Conservation (phyloP, 2,329 filamentous ascomycete species). For the Macroventuria anomochaeta region DNA sequence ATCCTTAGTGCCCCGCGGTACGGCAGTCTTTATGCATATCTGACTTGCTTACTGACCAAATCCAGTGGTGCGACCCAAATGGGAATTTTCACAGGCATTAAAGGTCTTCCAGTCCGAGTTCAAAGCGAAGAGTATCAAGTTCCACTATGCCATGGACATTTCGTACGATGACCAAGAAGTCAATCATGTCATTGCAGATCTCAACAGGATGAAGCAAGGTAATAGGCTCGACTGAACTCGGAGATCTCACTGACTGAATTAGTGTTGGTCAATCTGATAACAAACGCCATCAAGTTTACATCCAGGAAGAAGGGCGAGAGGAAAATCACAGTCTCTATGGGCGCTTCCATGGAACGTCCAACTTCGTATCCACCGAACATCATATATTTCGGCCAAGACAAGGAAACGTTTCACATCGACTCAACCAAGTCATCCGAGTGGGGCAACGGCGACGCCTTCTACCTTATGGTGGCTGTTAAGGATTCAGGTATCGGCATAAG, state of each 20-base stretch:
- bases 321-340: slow-evolving; percentile 52
- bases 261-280: slow-evolving; percentile 54
- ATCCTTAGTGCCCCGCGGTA: slow-evolving; percentile 44
- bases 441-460: slow-evolving; percentile 49
- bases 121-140: slow-evolving; percentile 46
- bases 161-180: slow-evolving; percentile 49
- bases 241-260: slow-evolving; percentile 12
- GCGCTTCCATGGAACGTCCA: slow-evolving; percentile 48
- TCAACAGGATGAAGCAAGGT: slow-evolving; percentile 49
- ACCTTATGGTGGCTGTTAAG: slow-evolving; percentile 54
- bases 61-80: slow-evolving; percentile 42
- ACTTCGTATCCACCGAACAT: slow-evolving; percentile 53
- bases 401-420: slow-evolving; percentile 49
- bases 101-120: slow-evolving; percentile 52
- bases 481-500: slow-evolving; percentile 54
- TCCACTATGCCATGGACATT: slow-evolving; percentile 51
- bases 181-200: slow-evolving; percentile 48
- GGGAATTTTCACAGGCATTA: slow-evolving; percentile 47
- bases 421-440: slow-evolving; percentile 51
- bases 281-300: slow-evolving; percentile 58
- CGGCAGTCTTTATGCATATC: slow-evolving; percentile 9
- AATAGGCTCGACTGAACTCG: background rate
- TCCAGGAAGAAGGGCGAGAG: slow-evolving; percentile 46
- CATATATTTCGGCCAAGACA: slow-evolving; percentile 52
- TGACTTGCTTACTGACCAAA: slow-evolving; percentile 1